Evolutionary conservation across 2,329 filamentous ascomycete species (phyloP), one percentile per base, ranked within the genome.

Genomic region (Dryadomyces sulphureus): DNA sequence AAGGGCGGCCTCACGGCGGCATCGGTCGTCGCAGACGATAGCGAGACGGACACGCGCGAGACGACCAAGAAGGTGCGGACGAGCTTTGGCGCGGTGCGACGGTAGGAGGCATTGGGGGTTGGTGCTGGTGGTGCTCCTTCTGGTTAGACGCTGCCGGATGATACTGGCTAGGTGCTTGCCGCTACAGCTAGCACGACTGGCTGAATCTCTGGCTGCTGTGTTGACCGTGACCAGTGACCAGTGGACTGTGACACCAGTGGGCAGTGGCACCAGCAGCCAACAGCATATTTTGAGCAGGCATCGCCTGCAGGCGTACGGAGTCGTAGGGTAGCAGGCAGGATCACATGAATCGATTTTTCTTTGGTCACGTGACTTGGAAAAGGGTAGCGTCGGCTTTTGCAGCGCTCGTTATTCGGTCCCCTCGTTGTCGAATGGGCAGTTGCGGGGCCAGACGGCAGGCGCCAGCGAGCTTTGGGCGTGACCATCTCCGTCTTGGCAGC

Each of bases 31-130:
- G 50, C 49, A 12, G 56, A 74, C 22, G 77, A 80, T 48, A 79
- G 75, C 59, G 77, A 80, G 60, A 72, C 68, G 20, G 75, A 80
- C 47, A 63, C 65, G 16, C 60, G 61, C 42, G 69, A 72, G 47
- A 58, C 63, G 41, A 59, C 63, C 40, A 78, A 71, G 56, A 70
- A 77, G 59, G 70, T 74, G 46, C 64, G 75, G 50, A 77, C 73
- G 3, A 73, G 73, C 54, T 77, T 78, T 57, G 73, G 73, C 16
- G 69, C 71, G 1, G 64, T 65, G 25, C 65, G 73, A 46, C 77
- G 73, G 56, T 54, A 48, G 42, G 34, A 22, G 16, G 8, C 17
- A 30, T 30, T 17, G 16, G n/a, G 34, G 12, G 17, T 12, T 4
- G 9, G 11, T 4, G 27, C n/a, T n/a, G n/a, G n/a, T n/a, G n/a